Evolutionary conservation across 441 rosid genomes (phyloP).

Genomic region (Bruguiera hainesii): DNA sequence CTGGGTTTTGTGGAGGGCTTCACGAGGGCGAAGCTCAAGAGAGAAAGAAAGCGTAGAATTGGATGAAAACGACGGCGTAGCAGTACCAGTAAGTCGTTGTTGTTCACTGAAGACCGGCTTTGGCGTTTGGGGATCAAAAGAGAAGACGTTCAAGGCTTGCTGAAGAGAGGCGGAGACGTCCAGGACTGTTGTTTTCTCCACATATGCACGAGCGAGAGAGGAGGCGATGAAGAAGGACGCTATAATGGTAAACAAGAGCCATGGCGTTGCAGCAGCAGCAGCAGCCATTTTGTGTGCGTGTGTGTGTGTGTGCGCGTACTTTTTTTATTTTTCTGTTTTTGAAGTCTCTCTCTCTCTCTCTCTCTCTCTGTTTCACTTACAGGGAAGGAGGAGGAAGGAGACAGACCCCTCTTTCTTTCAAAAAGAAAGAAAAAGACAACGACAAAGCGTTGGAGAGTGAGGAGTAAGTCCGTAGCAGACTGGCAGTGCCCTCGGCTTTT

Average conservation of each 20-base stretch:
- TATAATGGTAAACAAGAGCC: constrained; percentile 23
- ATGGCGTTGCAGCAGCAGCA: neutral
- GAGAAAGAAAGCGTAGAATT: constrained; percentile 43
- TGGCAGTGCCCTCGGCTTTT: no score
- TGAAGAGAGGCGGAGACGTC: constrained; percentile 52
- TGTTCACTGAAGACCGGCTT: constrained; percentile 9
- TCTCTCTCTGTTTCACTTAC: no score
- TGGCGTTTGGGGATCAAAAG: constrained; percentile 35
- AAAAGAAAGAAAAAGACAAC: no score
- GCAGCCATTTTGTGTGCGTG: constrained; percentile 4
- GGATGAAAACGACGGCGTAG: neutral
- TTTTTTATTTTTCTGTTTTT: neutral
- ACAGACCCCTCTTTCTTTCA: no score
- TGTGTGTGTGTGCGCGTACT: no score
- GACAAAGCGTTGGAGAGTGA: no score
- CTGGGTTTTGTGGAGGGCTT: constrained; percentile 33
- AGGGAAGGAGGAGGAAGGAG: no score
- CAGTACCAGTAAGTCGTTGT: neutral
- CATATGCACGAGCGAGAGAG: constrained; percentile 32
- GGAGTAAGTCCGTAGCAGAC: no score
- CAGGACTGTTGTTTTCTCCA: constrained; percentile 30
- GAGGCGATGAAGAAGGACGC: constrained; percentile 15
- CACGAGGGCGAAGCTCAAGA: constrained; percentile 61
- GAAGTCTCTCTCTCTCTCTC: no score
- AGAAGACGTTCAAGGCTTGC: constrained; percentile 47